Evolutionary conservation across 106 monocot genomes (phyloP).

Genomic region (Allium cepa): DNA sequence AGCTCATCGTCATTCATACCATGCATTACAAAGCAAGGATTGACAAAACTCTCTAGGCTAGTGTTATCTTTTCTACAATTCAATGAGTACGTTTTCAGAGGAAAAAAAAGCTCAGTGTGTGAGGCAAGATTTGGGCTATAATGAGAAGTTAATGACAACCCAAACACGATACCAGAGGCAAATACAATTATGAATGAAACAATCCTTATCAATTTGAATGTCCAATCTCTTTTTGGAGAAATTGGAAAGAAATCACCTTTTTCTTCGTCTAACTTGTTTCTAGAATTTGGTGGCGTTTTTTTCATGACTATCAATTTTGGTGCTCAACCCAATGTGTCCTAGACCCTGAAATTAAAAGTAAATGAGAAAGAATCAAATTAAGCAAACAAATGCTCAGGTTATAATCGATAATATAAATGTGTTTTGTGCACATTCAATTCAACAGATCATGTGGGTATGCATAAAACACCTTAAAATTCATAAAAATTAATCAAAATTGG

Average conservation of each 20-base stretch:
- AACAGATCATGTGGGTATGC: too few species aligned
- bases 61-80: constrained; percentile 31
- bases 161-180: constrained; percentile 57
- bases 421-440: too few species aligned
- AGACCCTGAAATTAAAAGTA: too few species aligned
- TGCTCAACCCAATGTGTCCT: too few species aligned
- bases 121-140: constrained; percentile 31
- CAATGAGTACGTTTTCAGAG: constrained; percentile 24
- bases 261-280: not conserved
- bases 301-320: not conserved
- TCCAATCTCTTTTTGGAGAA: constrained; percentile 41
- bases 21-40: constrained; percentile 43
- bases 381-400: too few species aligned
- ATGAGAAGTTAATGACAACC: constrained; percentile 40
- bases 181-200: constrained; percentile 54
- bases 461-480: too few species aligned
- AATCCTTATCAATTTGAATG: constrained; percentile 34
- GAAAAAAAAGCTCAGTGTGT: constrained; percentile 46
- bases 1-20: constrained; percentile 72
- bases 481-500: too few species aligned
- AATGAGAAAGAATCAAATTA: too few species aligned
- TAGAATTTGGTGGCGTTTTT: not conserved
- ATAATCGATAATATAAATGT: too few species aligned
- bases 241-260: not conserved
- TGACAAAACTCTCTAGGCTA: constrained; percentile 41